Evolutionary conservation across 768 basidiomycete species (phyloP), one percentile per base, ranked within the genome.

Genomic region (Boletus vinaceobasis): DNA sequence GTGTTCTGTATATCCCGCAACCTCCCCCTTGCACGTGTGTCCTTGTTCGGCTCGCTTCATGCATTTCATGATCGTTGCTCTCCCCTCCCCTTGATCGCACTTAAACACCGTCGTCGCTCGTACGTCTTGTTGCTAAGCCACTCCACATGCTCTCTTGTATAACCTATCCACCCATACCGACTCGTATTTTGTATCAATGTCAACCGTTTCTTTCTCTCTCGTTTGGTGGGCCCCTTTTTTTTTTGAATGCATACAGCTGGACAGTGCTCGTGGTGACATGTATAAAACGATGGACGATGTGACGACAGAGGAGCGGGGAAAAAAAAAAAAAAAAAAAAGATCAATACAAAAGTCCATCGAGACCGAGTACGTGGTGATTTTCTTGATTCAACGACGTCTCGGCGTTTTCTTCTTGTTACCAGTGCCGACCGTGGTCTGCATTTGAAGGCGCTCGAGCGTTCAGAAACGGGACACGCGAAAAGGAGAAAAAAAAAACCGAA

Each of bases 341-440:
- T 23, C 23, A 23, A 23, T 19, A n/a, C 7, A 19, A 4, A 14
- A 8, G 35, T 32, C 26, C 40, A 27, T 40, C 39, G 40, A 52
- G 17, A 8, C 11, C 29, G 35, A 17, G 26, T 31, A 27, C 36
- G 31, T 21, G 43, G 26, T 26, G 31, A 33, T 27, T 33, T 4
- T 14, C 7, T n/a, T 1, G 11, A 15, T 31, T 53, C 53, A 68
- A 52, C 71, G 70, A 49, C 70, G 66, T 29, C 52, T 72, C 26
- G 55, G 2, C 14, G 36, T 23, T 37, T 55, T 71, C 49, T 62
- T 69, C 58, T 64, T 70, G 52, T 45, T 52, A 17, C 33, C 50
- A n/a, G n/a, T n/a, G n/a, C n/a, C n/a, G n/a, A n/a, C n/a, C n/a
- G n/a, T n/a, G n/a, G 40, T 45, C 54, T 58, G 43, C 52, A 52